phyloP scores from a whole-genome alignment of 2,329 filamentous ascomycete genomes.

The Colletotrichum tropicicola region DNA sequence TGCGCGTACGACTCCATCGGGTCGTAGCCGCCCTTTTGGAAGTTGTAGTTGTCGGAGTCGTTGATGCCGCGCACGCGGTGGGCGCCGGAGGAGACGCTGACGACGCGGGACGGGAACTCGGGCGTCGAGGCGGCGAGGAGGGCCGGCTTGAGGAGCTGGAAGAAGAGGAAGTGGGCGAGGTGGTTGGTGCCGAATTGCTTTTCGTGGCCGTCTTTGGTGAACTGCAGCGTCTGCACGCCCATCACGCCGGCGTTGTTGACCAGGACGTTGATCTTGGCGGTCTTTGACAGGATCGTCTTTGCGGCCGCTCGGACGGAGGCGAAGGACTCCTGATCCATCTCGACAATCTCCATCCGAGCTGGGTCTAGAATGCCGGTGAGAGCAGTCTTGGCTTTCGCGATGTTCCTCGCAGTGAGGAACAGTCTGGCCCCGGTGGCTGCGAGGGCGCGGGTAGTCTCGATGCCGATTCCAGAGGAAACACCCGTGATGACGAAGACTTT shows the following conservation, averaged over 20 bases:
- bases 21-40: conserved; percentile 37
- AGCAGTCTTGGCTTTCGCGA: conserved; percentile 41
- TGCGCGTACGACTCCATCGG: conserved; percentile 52
- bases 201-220: conserved; percentile 35
- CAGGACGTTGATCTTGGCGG: conserved; percentile 47
- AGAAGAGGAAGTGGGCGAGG: conserved; percentile 37
- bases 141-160: conserved; percentile 36
- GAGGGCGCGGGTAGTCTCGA: conserved; percentile 49
- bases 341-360: neutral
- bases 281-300: conserved; percentile 38
- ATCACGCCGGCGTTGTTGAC: conserved; percentile 54
- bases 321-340: conserved; percentile 28
- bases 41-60: conserved; percentile 41
- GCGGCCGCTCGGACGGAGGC: conserved; percentile 38
- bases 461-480: conserved; percentile 45
- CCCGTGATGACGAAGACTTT: conserved; percentile 50
- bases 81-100: conserved; percentile 51
- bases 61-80: conserved; percentile 46
- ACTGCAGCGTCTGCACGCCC: conserved; percentile 34
- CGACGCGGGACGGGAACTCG: conserved; percentile 53
- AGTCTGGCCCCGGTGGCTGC: conserved; percentile 46
- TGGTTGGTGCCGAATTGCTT: conserved; percentile 38
- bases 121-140: conserved; percentile 29
- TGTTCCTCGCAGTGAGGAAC: conserved; percentile 44
- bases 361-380: conserved; percentile 32